Base-by-base conservation (phyloP, 805 yeast species). In the Ogataea paradorogensis region DNA sequence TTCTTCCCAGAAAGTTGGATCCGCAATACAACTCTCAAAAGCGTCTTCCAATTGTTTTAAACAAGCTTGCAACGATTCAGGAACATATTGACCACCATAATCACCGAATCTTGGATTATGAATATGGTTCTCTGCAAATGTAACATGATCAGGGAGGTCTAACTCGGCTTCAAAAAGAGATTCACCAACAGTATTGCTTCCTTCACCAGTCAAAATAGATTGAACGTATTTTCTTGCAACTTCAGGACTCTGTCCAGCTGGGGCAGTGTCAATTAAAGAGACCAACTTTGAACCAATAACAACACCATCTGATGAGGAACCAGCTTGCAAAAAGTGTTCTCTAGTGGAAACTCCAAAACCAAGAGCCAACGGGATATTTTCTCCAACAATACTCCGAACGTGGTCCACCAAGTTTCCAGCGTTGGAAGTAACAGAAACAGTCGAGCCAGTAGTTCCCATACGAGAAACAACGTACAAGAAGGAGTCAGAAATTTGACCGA, bases 31-130 rank as follows among this genome's bases (percentile, higher is more conserved):
- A 30, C 71, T 74, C 60, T 85, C 90, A 61, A 90, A 95, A 4
- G 88, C 97, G 38, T 62, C 70, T 69, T 93, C 99, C 42, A 93
- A 75, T 67, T 93, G 95, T 46, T 80, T 76, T 53, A 93, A 73
- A 70, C 98, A 91, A 30, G 95, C 78, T 66, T 90, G 91, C 57
- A 93, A 70, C 15, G 95, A 87, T 70, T 93, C 99, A 27, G 99
- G 99, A 28, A 93, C 99, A 59, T 88, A 93, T 69, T 93, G 99
- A 45, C 99, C 99, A 62, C 99, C 99, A 59, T 88, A 95, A 35
- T 80, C 89, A 57, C 98, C 99, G 55, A 91, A 91, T 47, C 84
- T 74, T 42, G 91, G 83, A 51, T 80, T 75, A 59, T 76, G 84
- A 47, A 78, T 75, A 58, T 84, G 93, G 5, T 48, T 45, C 61